A percentile compares a stretch with the other conserved stretches of the same genome.
These are phyloP conservation scores for Sporobolomyces pararoseus DNA, from an alignment of 768 basidiomycete species.

Conservation along the genomic window DNA sequence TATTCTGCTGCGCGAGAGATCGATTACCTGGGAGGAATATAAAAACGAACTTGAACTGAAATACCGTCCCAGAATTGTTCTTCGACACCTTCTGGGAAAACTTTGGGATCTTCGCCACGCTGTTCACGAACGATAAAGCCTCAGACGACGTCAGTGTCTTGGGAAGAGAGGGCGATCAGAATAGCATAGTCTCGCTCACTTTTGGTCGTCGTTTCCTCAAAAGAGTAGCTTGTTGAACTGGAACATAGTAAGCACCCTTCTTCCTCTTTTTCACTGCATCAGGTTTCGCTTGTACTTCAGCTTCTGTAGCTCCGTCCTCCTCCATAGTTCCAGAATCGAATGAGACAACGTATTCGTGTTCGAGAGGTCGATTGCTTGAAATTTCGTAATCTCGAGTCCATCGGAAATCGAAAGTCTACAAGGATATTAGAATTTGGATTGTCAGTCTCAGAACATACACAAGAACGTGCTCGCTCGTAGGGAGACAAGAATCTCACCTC, in stretches of 20 bases:
- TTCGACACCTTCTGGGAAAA: background rate
- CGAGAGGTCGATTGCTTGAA: slow-evolving; percentile 1
- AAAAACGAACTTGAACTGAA: slow-evolving; percentile 15
- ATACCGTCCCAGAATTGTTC: slow-evolving; percentile 40
- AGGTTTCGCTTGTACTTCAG: slow-evolving; percentile 15
- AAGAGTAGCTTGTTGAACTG: background rate
- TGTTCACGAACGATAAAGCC: background rate
- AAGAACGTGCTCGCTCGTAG: too few species aligned
- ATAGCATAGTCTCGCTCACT: too few species aligned
- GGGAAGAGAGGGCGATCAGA: too few species aligned
- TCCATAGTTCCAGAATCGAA: slow-evolving; percentile 30
- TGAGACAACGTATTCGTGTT: slow-evolving; percentile 34
- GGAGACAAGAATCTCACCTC: slow-evolving; percentile 30
- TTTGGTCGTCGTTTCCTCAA: slow-evolving; percentile 36
- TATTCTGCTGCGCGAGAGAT: too few species aligned
- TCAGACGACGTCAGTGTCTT: too few species aligned
- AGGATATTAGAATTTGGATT: too few species aligned
- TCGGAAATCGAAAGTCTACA: slow-evolving; percentile 38
- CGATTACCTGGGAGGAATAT: background rate
- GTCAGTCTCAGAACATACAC: too few species aligned
- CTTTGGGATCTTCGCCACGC: slow-evolving; percentile 27
- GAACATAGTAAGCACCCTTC: slow-evolving; percentile 40
- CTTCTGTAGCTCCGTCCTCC: slow-evolving; percentile 13
- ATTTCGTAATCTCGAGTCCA: slow-evolving; percentile 42
- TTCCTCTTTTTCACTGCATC: slow-evolving; percentile 12